phyloP scores from a whole-genome alignment of 2,329 filamentous ascomycete species.

The Xylariaceae sp. region DNA sequence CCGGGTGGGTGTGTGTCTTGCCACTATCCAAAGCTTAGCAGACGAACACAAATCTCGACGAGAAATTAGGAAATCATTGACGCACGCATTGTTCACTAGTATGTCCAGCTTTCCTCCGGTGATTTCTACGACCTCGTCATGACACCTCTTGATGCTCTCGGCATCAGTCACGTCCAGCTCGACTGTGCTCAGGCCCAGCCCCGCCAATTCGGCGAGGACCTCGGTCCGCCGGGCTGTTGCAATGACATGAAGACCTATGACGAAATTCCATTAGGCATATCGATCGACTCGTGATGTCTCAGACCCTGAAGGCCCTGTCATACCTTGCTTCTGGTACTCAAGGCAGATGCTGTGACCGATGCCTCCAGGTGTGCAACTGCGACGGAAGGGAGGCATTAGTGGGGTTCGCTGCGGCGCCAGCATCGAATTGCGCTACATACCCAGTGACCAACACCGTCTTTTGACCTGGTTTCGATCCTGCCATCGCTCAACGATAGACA shows the following conservation, averaged over 20 bases:
- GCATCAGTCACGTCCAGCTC: slow-evolving; percentile 51
- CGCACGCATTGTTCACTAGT: slow-evolving; percentile 57
- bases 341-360: slow-evolving; percentile 53
- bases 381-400: neutral
- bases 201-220: slow-evolving; percentile 43
- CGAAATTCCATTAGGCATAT: neutral
- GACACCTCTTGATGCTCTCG: slow-evolving; percentile 47
- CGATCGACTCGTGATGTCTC: neutral
- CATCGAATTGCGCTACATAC: slow-evolving; percentile 6
- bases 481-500: slow-evolving; percentile 1
- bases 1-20: slow-evolving; percentile 47
- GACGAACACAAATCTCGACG: neutral
- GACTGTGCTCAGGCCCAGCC: slow-evolving; percentile 46
- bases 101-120: slow-evolving; percentile 53
- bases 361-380: slow-evolving; percentile 54
- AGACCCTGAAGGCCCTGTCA: neutral
- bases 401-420: neutral
- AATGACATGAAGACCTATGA: slow-evolving; percentile 49
- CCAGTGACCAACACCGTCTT: slow-evolving; percentile 23
- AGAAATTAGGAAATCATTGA: neutral
- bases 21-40: slow-evolving; percentile 34
- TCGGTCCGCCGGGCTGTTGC: slow-evolving; percentile 51
- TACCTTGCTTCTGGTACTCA: slow-evolving; percentile 51
- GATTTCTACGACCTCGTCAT: slow-evolving; percentile 42
- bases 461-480: slow-evolving; percentile 15